phyloP scores from a whole-genome alignment of 208 protist species.

The Trichomonas gallinae region DNA sequence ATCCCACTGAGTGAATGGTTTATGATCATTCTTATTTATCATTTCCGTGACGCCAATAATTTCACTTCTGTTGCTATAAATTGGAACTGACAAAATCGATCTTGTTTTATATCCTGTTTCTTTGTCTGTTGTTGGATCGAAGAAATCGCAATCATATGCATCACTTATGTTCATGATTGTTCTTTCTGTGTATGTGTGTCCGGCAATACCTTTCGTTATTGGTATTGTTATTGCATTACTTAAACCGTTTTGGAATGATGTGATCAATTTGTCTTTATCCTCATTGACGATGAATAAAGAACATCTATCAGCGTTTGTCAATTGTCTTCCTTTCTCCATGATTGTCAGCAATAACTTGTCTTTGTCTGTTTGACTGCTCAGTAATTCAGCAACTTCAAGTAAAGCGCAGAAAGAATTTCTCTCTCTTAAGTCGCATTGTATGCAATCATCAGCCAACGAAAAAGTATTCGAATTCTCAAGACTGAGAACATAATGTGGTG shows the following conservation, averaged over 20 bases:
- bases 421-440: no score
- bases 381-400: neutral
- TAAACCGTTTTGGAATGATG: neutral
- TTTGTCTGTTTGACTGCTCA: neutral
- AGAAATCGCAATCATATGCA: constrained; percentile 42
- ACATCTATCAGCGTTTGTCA: neutral
- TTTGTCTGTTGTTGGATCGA: constrained; percentile 42
- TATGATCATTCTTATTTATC: neutral
- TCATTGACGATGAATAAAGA: neutral
- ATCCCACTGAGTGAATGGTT: neutral
- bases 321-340: neutral
- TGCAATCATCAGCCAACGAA: neutral
- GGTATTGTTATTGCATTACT: constrained; percentile 11
- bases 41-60: neutral
- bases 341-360: neutral
- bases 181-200: constrained; percentile 26
- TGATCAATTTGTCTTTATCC: neutral
- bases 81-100: constrained; percentile 42
- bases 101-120: constrained; percentile 43
- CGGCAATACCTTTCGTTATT: constrained; percentile 28
- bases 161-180: constrained; percentile 40
- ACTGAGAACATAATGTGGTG: neutral
- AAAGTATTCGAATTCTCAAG: neutral
- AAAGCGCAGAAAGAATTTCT: neutral
- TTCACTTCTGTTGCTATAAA: constrained; percentile 14